These are phyloP conservation scores for Colletotrichum camelliae DNA, from an alignment of 2,329 filamentous ascomycete genomes.

Conservation along the genomic window DNA sequence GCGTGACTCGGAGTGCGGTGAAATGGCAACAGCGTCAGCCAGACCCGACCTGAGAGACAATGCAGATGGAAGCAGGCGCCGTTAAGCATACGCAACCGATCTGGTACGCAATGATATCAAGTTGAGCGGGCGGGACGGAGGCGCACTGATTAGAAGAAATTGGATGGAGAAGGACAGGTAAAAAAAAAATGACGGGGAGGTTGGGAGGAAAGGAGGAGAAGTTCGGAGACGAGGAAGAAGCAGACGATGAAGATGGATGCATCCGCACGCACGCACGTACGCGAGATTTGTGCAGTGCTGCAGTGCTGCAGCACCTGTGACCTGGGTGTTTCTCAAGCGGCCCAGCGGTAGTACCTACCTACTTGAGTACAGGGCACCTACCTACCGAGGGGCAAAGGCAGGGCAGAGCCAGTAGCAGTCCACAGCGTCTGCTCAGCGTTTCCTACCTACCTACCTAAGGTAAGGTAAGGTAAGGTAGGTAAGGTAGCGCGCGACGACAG, in stretches of 20 bases:
- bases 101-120: neutral
- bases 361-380: neutral
- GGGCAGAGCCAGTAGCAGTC: neutral
- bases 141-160: neutral
- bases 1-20: conserved; percentile 22
- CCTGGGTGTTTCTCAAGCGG: neutral
- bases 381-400: neutral
- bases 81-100: conserved; percentile 1
- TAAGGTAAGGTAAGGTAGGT: no score
- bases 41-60: neutral
- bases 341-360: neutral
- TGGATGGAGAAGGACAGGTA: neutral
- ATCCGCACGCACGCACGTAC: conserved; percentile 15
- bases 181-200: neutral
- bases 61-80: neutral
- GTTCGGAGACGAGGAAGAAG: neutral
- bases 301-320: neutral
- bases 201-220: conserved; percentile 13
- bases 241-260: conserved; percentile 13
- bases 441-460: neutral
- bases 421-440: neutral
- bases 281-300: conserved; percentile 17
- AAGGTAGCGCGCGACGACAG: neutral
- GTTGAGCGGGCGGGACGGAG: neutral
- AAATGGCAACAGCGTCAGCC: conserved; percentile 13